phyloP scores from a whole-genome alignment of 2,329 filamentous ascomycete species.

The Aureobasidium vineae region DNA sequence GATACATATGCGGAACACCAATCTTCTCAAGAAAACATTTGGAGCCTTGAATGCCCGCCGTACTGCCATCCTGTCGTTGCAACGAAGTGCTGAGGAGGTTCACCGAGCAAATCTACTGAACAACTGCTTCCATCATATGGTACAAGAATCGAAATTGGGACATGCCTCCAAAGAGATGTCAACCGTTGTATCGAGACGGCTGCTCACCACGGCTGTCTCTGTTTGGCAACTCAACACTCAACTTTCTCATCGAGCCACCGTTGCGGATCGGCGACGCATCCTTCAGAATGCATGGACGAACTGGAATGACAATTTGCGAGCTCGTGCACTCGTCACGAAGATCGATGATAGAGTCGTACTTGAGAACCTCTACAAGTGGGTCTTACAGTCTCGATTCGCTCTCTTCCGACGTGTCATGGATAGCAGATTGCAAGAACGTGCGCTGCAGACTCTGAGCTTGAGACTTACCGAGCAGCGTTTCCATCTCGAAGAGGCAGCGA shows the following conservation, averaged over 20 bases:
- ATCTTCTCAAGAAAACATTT: slow-evolving; percentile 1
- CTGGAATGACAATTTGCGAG: slow-evolving; percentile 63
- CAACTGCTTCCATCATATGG: slow-evolving; percentile 2
- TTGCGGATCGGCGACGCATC: slow-evolving; percentile 53
- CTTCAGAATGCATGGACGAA: slow-evolving; percentile 57
- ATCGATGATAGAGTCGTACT: slow-evolving; percentile 57
- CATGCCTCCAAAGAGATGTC: background rate
- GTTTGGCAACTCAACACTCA: slow-evolving; percentile 50
- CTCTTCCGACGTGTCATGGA: slow-evolving; percentile 43
- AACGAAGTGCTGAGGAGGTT: background rate
- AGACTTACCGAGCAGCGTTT: slow-evolving; percentile 27
- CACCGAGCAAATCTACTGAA: background rate
- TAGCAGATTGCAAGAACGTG: slow-evolving; percentile 30
- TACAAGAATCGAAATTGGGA: slow-evolving; percentile 6
- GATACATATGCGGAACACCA: slow-evolving; percentile 6
- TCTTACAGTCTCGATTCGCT: slow-evolving; percentile 50
- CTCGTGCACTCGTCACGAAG: slow-evolving; percentile 51
- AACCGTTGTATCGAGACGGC: background rate
- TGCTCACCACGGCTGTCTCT: slow-evolving; percentile 46
- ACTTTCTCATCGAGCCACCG: slow-evolving; percentile 45
- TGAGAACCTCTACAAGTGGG: slow-evolving; percentile 61
- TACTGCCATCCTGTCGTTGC: background rate
- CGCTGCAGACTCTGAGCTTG: slow-evolving; percentile 29
- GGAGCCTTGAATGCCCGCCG: background rate
- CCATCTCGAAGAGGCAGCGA: slow-evolving; percentile 24